These are phyloP conservation scores for Moricandia arvensis DNA, from an alignment of 345 rosid genomes.

Conservation along the genomic window DNA sequence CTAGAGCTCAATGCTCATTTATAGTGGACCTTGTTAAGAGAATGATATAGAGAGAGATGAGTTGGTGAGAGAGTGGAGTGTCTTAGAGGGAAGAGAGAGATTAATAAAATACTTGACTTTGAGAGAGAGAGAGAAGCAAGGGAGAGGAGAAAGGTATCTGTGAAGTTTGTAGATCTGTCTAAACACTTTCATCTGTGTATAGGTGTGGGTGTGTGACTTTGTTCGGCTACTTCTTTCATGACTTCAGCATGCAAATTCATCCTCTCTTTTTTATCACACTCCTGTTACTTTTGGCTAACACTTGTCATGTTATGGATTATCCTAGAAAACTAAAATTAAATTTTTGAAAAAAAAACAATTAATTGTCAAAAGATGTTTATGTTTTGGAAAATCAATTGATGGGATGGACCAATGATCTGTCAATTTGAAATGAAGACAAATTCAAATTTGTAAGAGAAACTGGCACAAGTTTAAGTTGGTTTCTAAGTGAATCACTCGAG, in stretches of 20 bases:
- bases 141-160: constrained; percentile 43
- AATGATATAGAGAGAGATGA: no score
- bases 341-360: neutral
- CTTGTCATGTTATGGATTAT: constrained; percentile 31
- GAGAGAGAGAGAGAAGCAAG: neutral
- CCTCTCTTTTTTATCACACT: constrained; percentile 23
- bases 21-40: constrained; percentile 16
- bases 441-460: constrained; percentile 17
- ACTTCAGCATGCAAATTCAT: constrained; percentile 38
- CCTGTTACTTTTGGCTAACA: neutral
- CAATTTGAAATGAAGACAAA: constrained; percentile 23
- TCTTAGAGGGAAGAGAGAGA: constrained; percentile 25
- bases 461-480: constrained; percentile 15
- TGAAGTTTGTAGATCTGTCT: constrained; percentile 33
- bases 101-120: constrained; percentile 25
- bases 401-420: constrained; percentile 26
- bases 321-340: neutral
- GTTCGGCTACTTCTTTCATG: constrained; percentile 31
- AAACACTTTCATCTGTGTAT: constrained; percentile 16
- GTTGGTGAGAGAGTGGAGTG: neutral
- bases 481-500: neutral
- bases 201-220: constrained; percentile 27
- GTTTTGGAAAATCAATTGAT: neutral
- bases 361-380: neutral
- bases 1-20: constrained; percentile 40